These are phyloP conservation scores for Akanthomyces lecanii DNA, from an alignment of 2,329 filamentous ascomycete species.

Conservation along the genomic window DNA sequence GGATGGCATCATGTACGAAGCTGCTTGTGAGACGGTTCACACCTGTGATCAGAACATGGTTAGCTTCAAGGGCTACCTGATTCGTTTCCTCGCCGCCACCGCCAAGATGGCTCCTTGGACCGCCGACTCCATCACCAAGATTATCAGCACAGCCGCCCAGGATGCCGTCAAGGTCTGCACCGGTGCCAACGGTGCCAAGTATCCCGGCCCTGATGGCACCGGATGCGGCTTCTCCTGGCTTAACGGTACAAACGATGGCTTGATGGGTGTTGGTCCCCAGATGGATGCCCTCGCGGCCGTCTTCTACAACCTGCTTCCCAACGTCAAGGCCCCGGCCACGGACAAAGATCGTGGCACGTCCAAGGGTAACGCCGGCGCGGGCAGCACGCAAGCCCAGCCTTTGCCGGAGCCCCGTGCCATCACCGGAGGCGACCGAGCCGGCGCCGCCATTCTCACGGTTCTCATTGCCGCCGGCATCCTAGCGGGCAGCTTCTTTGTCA, in stretches of 20 bases:
- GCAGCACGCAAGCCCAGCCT: conserved; percentile 29
- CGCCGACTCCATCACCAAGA: conserved; percentile 43
- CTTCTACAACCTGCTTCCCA: conserved; percentile 53
- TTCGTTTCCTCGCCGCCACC: conserved; percentile 60
- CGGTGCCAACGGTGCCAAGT: conserved; percentile 41
- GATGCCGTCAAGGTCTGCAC: conserved; percentile 51
- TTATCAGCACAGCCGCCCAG: conserved; percentile 47
- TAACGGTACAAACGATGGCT: conserved; percentile 51
- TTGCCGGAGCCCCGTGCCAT: conserved; percentile 34
- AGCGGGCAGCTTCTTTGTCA: conserved; percentile 47
- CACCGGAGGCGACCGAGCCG: conserved; percentile 48
- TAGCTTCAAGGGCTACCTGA: conserved; percentile 71
- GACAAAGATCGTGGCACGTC: conserved; percentile 56
- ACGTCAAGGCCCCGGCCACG: conserved; percentile 44
- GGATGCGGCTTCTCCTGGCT: conserved; percentile 68
- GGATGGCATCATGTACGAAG: conserved; percentile 56
- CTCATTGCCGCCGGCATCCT: conserved; percentile 46
- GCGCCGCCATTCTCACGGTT: conserved; percentile 53
- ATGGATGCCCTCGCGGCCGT: conserved; percentile 64
- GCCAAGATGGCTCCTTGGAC: conserved; percentile 52
- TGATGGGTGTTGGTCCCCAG: conserved; percentile 62
- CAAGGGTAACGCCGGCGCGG: conserved; percentile 45
- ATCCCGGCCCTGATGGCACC: conserved; percentile 51
- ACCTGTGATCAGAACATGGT: conserved; percentile 68
- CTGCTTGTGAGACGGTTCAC: conserved; percentile 57